Evolutionary conservation across 495 filamentous ascomycete species (phyloP).

Genomic region (Cladorrhinum samala): DNA sequence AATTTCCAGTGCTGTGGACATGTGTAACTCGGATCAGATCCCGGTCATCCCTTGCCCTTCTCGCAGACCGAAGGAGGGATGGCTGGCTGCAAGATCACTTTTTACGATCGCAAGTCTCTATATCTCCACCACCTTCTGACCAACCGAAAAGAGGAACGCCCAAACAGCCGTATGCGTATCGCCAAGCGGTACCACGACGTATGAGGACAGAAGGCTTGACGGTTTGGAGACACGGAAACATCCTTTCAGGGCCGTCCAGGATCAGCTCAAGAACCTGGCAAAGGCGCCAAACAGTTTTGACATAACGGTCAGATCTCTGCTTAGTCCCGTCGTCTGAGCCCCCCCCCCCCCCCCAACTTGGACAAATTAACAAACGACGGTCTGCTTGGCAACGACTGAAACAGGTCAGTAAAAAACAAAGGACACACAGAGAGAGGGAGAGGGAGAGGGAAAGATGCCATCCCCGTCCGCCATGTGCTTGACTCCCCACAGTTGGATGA

Average conservation of each 20-base stretch:
- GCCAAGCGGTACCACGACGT: background rate
- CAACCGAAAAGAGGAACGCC: background rate
- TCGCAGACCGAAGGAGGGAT: background rate
- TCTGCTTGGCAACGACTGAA: background rate
- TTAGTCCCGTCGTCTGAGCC: background rate
- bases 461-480: slow-evolving; percentile 6
- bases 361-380: background rate
- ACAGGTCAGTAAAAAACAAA: too few species aligned
- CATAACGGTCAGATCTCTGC: background rate
- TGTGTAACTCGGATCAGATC: too few species aligned
- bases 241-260: too few species aligned
- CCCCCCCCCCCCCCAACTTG: background rate
- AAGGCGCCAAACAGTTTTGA: too few species aligned
- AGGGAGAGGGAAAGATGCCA: background rate
- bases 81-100: slow-evolving; percentile 2
- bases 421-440: too few species aligned
- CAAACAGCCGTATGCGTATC: background rate
- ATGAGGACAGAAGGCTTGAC: background rate
- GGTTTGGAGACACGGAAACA: too few species aligned
- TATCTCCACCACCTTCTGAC: background rate
- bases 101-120: background rate
- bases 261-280: too few species aligned
- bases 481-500: background rate
- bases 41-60: background rate
- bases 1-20: too few species aligned